Percentiles rank a stretch among this genome's conserved stretches.
Evolutionary conservation across 2,329 filamentous ascomycete genomes (phyloP).

Genomic region (Berkeleyomyces basicola): DNA sequence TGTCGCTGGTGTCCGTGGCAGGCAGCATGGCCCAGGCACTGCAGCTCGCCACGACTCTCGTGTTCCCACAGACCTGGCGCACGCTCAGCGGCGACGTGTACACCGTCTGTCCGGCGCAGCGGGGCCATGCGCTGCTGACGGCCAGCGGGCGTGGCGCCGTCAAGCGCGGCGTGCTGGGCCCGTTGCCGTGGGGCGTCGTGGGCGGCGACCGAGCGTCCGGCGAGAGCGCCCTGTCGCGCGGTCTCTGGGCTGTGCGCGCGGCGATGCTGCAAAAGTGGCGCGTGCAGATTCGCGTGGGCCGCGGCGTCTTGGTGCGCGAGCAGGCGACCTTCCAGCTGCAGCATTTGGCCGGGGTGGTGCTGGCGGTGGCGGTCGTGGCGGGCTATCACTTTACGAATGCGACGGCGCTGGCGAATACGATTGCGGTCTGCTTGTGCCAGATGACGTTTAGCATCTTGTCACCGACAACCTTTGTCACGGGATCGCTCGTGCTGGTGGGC

Average conservation of each 20-base stretch:
- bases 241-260: conserved; percentile 34
- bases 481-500: conserved; percentile 57
- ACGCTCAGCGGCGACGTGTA: conserved; percentile 27
- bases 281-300: conserved; percentile 33
- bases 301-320: conserved; percentile 25
- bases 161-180: conserved; percentile 10
- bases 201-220: background rate
- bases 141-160: conserved; percentile 14
- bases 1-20: conserved; percentile 62
- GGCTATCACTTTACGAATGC: conserved; percentile 50
- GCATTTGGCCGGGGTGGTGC: conserved; percentile 37
- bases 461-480: conserved; percentile 72
- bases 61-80: conserved; percentile 59
- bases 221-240: background rate
- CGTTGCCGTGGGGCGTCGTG: conserved; percentile 18
- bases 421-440: conserved; percentile 80
- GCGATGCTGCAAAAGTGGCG: conserved; percentile 36
- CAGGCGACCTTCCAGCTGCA: conserved; percentile 38
- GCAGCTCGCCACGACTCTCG: conserved; percentile 44
- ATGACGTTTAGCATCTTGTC: conserved; percentile 68
- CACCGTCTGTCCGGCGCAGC: conserved; percentile 22
- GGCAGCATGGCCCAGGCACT: conserved; percentile 58
- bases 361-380: conserved; percentile 37
- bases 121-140: conserved; percentile 11
- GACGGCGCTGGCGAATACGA: conserved; percentile 56